Base-by-base conservation (phyloP, 1,139 yeast species). In the Debaryomycetaceae sp. region DNA sequence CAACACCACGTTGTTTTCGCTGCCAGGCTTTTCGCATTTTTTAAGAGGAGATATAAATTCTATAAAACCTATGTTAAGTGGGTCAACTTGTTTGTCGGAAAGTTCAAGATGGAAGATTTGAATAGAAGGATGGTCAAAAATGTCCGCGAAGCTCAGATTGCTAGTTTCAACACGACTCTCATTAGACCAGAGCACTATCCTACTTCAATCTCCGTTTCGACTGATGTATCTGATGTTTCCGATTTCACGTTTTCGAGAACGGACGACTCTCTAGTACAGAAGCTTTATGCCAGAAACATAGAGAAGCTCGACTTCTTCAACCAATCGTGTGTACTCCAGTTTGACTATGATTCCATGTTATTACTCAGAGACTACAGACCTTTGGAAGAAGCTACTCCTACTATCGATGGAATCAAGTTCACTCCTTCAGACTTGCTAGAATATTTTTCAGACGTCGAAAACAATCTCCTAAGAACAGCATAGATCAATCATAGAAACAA, bases 171-270 rank as follows among this genome's bases (percentile, higher is more conserved):
- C 34, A 51, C 52, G 18, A 60, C 68, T 1, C 49, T 62, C 29
- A 56, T 65, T 6, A 48, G 67, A 34, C 70, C 69, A 7, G 64
- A 62, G 34, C 67, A 65, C 46, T 65, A 63, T 41, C 67, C 69
- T 14, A 29, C 33, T 16, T 29, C 13, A 18, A 33, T 30, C 33
- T 29, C 17, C 9, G 29, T 13, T 22, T 8, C 30, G 19, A 32
- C 30, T 28, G 44, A 41, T 18, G 30, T 30, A 14, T 17, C 24
- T 18, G 34, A 33, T 9, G 36, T 37, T 19, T 37, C 45, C 5
- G 37, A 35, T 15, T 58, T 55, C 26, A 22, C 26, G 11, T 22
- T 22, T 35, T 48, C 44, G 4, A 43, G 65, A 36, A 50, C 49
- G 15, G 67, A 61, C 39, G 64, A 60, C 33, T 46, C 55, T 4